A percentile compares a stretch with the other conserved stretches of the same genome.
phyloP scores from a whole-genome alignment of 208 protist species.

The Acanthamoeba comandoni region DNA sequence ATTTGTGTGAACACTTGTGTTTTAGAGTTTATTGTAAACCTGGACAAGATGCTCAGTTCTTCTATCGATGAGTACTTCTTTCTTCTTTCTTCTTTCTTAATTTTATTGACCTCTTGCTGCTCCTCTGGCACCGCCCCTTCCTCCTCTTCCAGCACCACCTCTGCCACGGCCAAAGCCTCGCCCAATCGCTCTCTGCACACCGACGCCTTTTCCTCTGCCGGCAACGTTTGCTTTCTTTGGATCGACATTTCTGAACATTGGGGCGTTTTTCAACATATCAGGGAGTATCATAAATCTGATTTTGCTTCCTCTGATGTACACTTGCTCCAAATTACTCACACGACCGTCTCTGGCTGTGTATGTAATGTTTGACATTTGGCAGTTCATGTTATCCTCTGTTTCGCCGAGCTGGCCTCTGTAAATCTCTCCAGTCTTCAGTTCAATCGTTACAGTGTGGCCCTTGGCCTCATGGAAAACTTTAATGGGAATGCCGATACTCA shows the following conservation, averaged over 20 bases:
- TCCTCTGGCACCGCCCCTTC: slow-evolving; percentile 22
- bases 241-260: slow-evolving; percentile 91
- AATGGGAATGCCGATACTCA: slow-evolving; percentile 89
- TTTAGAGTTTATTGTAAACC: no score
- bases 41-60: no score
- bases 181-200: slow-evolving; percentile 69
- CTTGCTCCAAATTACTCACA: slow-evolving; percentile 87
- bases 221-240: slow-evolving; percentile 41
- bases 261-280: slow-evolving; percentile 93
- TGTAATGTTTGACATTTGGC: slow-evolving; percentile 87
- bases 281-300: slow-evolving; percentile 92
- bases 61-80: no score
- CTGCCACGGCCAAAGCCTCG: slow-evolving; percentile 46
- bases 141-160: background rate
- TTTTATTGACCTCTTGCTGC: background rate
- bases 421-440: slow-evolving; percentile 90
- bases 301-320: slow-evolving; percentile 91
- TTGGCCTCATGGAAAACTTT: slow-evolving; percentile 92
- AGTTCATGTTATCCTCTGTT: slow-evolving; percentile 93
- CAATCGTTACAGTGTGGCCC: slow-evolving; percentile 90
- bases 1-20: no score
- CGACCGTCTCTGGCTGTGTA: slow-evolving; percentile 88
- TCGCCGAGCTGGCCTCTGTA: slow-evolving; percentile 91
- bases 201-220: slow-evolving; percentile 66
- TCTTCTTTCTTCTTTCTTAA: no score